Evolutionary conservation across 495 filamentous ascomycete species (phyloP), one percentile per base, ranked within the genome.

Genomic region (Tuber calosporum): DNA sequence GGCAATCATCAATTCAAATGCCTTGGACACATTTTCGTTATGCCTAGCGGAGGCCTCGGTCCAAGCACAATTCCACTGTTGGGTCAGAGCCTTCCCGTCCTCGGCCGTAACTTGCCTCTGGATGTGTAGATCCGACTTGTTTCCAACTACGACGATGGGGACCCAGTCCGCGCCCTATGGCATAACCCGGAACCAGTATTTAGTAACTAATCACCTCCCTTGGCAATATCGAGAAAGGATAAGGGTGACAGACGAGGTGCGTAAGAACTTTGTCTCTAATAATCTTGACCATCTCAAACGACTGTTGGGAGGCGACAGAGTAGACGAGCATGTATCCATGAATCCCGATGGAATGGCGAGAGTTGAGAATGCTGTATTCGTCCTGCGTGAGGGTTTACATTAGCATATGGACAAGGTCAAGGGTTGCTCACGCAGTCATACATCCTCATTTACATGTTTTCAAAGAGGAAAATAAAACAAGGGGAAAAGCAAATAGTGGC

Each of bases 291-390:
- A 97, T 98, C 82, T 98, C 95, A 81, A 97, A 98, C 38, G 93
- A 96, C 76, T 95, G 92, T 75, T 91, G 91, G 48, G 92, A 96
- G 40, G 92, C 90, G 68, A 99, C 92, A 26, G 93, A 97, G 84
- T 99, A 99, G 58, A 97, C 95, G 69, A 99, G 90, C 88, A 99
- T 94, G 85, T 99, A 99, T 53, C 95, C 95, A 87, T 99, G 95
- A 78, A 98, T 97, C 74, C 95, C 95, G 84, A 99, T 99, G 82
- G 98, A 98, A 83, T 99, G 96, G 83, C 97, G 97, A 66, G 92
- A 97, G 83, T 97, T 97, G 70, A 99, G 86, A 79, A 98, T 97
- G 81, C 91, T 94, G 84, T 99, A 98, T 83, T 99, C 96, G 84
- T 99, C 95, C 93, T 97, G 82, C 43, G 72, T 36, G 30, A 73